A percentile compares a stretch with the other conserved stretches of the same genome.
Evolutionary conservation across 2,329 filamentous ascomycete genomes (phyloP).

Genomic region (Colletotrichum sp.): DNA sequence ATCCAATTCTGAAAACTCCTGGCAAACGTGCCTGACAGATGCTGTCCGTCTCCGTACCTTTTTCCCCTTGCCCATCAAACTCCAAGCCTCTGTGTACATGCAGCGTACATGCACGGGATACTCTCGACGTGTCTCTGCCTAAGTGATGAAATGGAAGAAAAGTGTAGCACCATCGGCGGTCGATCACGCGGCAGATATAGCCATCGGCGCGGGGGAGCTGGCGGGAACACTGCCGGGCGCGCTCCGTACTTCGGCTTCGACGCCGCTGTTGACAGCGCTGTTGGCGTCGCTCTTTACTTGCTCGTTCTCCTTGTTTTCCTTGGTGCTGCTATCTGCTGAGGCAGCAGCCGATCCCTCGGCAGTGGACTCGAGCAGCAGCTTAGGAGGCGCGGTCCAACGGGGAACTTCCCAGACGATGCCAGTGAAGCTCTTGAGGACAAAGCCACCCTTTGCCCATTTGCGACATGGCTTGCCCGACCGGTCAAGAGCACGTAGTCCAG

Average conservation of each 20-base stretch:
- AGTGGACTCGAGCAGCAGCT: constrained; percentile 50
- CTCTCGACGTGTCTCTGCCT: background rate
- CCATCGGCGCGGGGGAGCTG: constrained; percentile 55
- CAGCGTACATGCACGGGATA: background rate
- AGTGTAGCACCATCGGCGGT: background rate
- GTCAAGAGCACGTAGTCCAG: constrained; percentile 91
- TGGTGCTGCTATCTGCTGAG: constrained; percentile 60
- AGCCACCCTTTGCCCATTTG: constrained; percentile 84
- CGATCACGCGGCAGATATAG: constrained; percentile 50
- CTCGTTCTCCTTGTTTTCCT: constrained; percentile 69
- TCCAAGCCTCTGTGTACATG: constrained; percentile 16
- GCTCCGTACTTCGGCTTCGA: constrained; percentile 59
- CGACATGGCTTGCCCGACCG: constrained; percentile 90
- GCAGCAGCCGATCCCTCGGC: constrained; percentile 50
- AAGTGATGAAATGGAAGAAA: background rate
- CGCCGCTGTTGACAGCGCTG: constrained; percentile 38
- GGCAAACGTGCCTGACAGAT: background rate
- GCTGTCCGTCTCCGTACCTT: background rate
- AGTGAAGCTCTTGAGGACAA: constrained; percentile 91
- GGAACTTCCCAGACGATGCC: constrained; percentile 82
- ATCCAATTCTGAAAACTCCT: background rate
- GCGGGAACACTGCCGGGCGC: constrained; percentile 52
- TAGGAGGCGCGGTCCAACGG: constrained; percentile 80
- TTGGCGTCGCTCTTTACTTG: constrained; percentile 53
- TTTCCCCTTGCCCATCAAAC: constrained; percentile 1